phyloP scores from a whole-genome alignment of 352 stramenopile genomes.

The Phytopythium mirpurense region DNA sequence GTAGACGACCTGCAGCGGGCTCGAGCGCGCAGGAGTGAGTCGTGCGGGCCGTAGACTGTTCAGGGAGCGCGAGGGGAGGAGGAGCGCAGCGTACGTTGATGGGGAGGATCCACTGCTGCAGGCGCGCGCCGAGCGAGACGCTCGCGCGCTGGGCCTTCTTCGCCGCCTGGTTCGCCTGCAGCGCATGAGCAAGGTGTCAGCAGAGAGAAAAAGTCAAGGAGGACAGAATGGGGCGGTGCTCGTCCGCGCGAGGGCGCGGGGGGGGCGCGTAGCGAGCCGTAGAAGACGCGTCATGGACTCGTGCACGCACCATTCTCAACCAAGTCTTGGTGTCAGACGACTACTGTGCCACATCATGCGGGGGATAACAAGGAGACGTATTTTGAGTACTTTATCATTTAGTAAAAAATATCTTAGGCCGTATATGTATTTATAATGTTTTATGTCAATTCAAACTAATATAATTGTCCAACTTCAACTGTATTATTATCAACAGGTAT shows the following conservation, averaged over 20 bases:
- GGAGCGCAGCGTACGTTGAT: slow-evolving; percentile 59
- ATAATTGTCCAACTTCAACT: no score
- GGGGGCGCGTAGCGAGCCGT: neutral
- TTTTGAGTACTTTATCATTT: no score
- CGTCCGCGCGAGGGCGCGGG: no score
- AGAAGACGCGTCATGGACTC: neutral
- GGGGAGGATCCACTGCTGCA: slow-evolving; percentile 76
- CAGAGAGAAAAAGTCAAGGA: neutral
- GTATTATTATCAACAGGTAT: no score
- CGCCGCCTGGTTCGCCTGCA: slow-evolving; percentile 75
- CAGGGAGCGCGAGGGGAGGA: neutral
- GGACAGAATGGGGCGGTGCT: neutral
- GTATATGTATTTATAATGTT: no score
- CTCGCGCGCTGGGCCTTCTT: slow-evolving; percentile 80
- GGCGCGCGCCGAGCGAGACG: slow-evolving; percentile 55
- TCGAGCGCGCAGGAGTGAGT: neutral
- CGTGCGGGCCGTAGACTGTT: no score
- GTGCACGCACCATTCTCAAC: neutral
- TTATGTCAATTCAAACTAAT: no score
- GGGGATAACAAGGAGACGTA: no score
- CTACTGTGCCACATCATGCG: no score
- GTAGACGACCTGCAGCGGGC: slow-evolving; percentile 43
- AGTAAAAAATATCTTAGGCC: no score
- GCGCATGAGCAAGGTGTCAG: neutral
- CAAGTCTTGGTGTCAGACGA: no score